These are phyloP conservation scores for Rhazya stricta DNA, from an alignment of 257 asterid species.

Conservation along the genomic window DNA sequence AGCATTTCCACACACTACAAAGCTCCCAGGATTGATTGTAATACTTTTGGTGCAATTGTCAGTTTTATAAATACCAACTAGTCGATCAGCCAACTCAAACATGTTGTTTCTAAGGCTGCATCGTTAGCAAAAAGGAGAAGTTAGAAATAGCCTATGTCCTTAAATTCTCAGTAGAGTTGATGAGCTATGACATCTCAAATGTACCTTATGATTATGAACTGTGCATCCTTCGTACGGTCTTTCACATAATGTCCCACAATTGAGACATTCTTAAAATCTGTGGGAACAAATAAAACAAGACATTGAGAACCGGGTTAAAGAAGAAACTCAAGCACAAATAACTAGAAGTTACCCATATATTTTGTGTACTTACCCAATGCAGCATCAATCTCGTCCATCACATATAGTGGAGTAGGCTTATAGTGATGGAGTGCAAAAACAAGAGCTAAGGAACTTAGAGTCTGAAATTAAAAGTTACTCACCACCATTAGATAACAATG, in stretches of 20 bases:
- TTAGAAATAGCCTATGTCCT: background rate
- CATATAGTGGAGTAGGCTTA: constrained; percentile 96
- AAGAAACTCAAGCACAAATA: constrained; percentile 1
- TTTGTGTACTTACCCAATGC: constrained; percentile 59
- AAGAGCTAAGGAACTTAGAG: constrained; percentile 94
- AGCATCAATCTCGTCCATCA: constrained; percentile 98
- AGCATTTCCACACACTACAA: constrained; percentile 67
- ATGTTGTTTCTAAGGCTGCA: constrained; percentile 89
- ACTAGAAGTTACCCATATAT: background rate
- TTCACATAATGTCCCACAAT: constrained; percentile 97
- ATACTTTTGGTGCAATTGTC: constrained; percentile 96
- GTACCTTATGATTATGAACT: constrained; percentile 90
- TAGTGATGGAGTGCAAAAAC: constrained; percentile 98
- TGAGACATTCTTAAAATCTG: constrained; percentile 97
- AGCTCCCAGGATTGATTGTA: constrained; percentile 90
- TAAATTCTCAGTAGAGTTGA: background rate
- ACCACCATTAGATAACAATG: constrained; percentile 3
- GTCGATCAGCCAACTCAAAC: constrained; percentile 94
- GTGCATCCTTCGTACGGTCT: constrained; percentile 99
- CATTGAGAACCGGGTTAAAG: background rate
- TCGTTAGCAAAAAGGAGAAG: constrained; percentile 1
- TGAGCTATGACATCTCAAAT: background rate
- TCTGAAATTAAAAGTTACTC: constrained; percentile 39
- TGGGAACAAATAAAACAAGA: constrained; percentile 1
- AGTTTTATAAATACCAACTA: constrained; percentile 91